Conservation (phyloP, 306 rosid genomes). For the Castanea sativa region DNA sequence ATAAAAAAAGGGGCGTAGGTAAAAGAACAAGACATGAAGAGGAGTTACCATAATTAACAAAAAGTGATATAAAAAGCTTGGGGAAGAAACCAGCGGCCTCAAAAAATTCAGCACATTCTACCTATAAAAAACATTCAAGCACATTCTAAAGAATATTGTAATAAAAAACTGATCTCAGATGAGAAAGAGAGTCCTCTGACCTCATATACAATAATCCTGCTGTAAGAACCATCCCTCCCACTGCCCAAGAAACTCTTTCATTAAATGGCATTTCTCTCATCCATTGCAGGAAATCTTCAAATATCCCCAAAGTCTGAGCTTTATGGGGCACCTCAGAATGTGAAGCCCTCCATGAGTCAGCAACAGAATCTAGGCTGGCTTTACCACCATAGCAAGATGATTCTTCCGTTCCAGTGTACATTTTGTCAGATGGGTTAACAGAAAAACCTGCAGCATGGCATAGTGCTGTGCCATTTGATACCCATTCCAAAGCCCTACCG, state of each 20-base stretch:
- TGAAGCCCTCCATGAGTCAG: conserved; percentile 77
- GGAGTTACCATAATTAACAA: background rate
- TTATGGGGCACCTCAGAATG: conserved; percentile 34
- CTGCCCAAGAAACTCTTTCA: conserved; percentile 88
- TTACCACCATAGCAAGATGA: conserved; percentile 75
- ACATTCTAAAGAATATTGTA: background rate
- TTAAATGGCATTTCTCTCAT: conserved; percentile 52
- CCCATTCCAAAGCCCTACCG: conserved; percentile 95
- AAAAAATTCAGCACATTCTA: background rate
- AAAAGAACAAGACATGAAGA: background rate
- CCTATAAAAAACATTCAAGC: background rate
- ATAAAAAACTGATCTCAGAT: background rate
- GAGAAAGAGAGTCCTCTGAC: conserved; percentile 33
- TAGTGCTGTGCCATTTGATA: conserved; percentile 87
- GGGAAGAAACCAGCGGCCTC: background rate
- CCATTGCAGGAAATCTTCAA: conserved; percentile 64
- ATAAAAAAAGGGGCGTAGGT: background rate
- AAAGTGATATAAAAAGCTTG: background rate
- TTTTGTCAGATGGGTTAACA: conserved; percentile 44
- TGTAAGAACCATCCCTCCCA: conserved; percentile 92
- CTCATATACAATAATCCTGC: conserved; percentile 77
- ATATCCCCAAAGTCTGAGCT: conserved; percentile 28
- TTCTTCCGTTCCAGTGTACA: conserved; percentile 31
- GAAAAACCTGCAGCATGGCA: conserved; percentile 84
- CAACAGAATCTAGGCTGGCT: conserved; percentile 67